phyloP scores from a whole-genome alignment of 495 filamentous ascomycete genomes.

The Podospora pseudocomata region DNA sequence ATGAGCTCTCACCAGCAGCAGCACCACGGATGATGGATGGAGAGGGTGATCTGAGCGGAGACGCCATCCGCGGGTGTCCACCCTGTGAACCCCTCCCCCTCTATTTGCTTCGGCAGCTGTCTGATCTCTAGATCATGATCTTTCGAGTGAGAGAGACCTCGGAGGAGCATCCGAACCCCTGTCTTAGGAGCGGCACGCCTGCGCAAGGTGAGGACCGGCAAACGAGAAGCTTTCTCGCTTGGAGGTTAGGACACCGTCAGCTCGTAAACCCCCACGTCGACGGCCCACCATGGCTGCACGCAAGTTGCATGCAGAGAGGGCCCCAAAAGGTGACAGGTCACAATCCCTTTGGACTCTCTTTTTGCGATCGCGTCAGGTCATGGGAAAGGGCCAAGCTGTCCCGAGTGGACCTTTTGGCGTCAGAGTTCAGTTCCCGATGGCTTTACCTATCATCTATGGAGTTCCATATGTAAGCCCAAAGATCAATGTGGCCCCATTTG shows the following conservation, averaged over 20 bases:
- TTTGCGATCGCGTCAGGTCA: slow-evolving; percentile 1
- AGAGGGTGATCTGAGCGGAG: not conserved
- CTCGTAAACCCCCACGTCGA: slow-evolving; percentile 7
- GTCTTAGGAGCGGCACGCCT: not conserved
- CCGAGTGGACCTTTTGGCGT: not conserved
- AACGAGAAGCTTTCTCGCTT: not conserved
- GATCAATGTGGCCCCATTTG: slow-evolving; percentile 4
- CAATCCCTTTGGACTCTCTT: slow-evolving; percentile 2
- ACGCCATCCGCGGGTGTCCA: not conserved
- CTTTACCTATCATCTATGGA: not conserved
- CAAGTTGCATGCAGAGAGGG: slow-evolving; percentile 9
- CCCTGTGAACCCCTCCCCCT: not conserved
- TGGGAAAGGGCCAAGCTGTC: not conserved
- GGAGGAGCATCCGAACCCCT: not conserved
- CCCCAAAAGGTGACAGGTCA: slow-evolving; percentile 5
- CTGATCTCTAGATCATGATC: not conserved
- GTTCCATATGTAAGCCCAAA: not conserved
- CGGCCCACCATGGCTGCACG: slow-evolving; percentile 2
- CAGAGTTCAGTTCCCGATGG: not conserved
- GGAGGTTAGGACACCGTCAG: not conserved
- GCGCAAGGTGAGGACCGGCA: not conserved
- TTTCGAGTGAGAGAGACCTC: not conserved
- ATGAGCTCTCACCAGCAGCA: not conserved
- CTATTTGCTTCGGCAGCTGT: not conserved
- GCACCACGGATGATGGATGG: not conserved